A percentile compares a stretch with the other conserved stretches of the same genome.
Evolutionary conservation across 2,329 filamentous ascomycete genomes (phyloP).

Genomic region (Trichoderma arundinaceum): DNA sequence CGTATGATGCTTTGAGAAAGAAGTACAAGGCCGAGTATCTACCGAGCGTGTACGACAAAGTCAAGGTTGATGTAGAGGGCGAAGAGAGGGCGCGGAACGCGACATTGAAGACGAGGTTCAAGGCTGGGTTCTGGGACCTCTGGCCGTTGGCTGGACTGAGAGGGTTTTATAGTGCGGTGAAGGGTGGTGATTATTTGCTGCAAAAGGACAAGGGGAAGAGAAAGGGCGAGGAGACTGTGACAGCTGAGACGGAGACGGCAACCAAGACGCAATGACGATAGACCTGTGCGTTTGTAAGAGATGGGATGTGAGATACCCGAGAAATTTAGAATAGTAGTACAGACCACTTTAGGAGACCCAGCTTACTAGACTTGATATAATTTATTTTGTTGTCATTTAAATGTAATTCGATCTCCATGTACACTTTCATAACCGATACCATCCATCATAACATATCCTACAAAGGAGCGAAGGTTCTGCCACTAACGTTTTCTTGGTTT

Average conservation of each 20-base stretch:
- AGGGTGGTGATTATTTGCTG: constrained; percentile 55
- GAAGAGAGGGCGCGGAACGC: constrained; percentile 42
- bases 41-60: constrained; percentile 71
- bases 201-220: constrained; percentile 41
- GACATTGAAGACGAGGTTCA: constrained; percentile 44
- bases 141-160: constrained; percentile 55
- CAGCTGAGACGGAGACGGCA: background rate
- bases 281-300: background rate
- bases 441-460: background rate
- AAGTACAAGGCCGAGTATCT: constrained; percentile 65
- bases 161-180: constrained; percentile 53
- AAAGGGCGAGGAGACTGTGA: constrained; percentile 2
- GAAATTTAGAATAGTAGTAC: background rate
- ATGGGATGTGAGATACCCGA: constrained; percentile 12
- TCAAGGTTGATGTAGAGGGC: constrained; percentile 55
- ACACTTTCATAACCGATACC: background rate
- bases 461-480: background rate
- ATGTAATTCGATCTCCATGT: constrained; percentile 10
- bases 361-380: background rate
- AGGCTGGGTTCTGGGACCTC: constrained; percentile 36
- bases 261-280: constrained; percentile 4
- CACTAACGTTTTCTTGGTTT: background rate
- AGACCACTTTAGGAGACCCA: background rate
- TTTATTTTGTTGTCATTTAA: too few relatives aligned
- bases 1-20: constrained; percentile 63